These are phyloP conservation scores for Aschersonia sp. DNA, from an alignment of 2,329 filamentous ascomycete species.

Conservation along the genomic window DNA sequence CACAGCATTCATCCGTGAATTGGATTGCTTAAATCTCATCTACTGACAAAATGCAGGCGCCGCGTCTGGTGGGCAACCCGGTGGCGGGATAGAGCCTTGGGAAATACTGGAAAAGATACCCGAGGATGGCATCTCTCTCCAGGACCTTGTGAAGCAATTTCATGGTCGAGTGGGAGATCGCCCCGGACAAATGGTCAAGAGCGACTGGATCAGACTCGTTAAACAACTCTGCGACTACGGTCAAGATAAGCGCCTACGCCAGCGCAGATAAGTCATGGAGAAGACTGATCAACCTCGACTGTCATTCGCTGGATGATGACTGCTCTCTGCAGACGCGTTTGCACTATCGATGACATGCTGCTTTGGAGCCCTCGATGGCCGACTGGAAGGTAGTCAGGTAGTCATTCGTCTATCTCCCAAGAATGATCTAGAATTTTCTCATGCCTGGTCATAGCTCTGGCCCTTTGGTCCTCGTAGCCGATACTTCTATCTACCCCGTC, in stretches of 20 bases:
- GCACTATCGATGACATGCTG: no score
- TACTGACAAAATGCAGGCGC: constrained; percentile 9
- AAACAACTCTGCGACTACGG: constrained; percentile 39
- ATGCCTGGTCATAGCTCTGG: constrained; percentile 69
- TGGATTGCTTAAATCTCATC: neutral
- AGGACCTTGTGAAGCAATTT: constrained; percentile 39
- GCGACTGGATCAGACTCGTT: constrained; percentile 45
- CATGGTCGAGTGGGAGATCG: constrained; percentile 35
- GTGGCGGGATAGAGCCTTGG: constrained; percentile 27
- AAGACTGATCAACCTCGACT: neutral
- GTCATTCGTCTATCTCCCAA: constrained; percentile 90
- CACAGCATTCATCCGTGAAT: neutral
- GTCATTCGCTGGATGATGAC: no score
- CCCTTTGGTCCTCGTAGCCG: constrained; percentile 87
- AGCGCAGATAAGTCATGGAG: constrained; percentile 17
- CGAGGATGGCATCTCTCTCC: constrained; percentile 38
- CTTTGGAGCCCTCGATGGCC: no score
- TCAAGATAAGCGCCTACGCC: constrained; percentile 36
- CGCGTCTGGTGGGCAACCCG: constrained; percentile 19
- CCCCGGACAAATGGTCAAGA: constrained; percentile 34
- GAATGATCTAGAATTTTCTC: constrained; percentile 71
- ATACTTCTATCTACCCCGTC: constrained; percentile 91
- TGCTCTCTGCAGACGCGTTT: no score
- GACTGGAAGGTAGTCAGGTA: constrained; percentile 1
- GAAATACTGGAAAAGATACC: constrained; percentile 42